Base-by-base conservation (phyloP, 169 alveolate genomes). In the Plasmodium sp. region DNA sequence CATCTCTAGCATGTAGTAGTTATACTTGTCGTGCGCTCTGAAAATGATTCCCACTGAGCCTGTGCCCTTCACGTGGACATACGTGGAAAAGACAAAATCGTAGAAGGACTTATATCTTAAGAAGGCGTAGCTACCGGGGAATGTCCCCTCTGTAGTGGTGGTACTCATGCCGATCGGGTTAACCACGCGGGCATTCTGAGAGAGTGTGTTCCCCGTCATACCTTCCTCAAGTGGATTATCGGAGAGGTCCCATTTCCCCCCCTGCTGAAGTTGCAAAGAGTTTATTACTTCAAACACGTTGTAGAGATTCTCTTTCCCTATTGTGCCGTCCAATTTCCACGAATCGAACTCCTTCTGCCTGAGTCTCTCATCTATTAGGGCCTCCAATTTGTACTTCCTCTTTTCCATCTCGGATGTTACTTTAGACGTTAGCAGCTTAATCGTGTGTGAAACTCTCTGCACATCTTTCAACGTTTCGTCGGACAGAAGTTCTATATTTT, bases 21-120 rank as follows among this genome's bases (percentile, higher is more conserved):
- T 97, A 36, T 84, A 95, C 83, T 92, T 93, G 79, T 97, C 97
- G 77, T 92, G 92, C 96, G 96, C 96, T 58, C 97, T 96, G 91
- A 97, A 97, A 7, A 96, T 93, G 16, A 97, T 62, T 74, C 97
- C 98, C 41, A 96, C 96, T 2, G 97, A 95, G 6, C 98, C 98
- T 72, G 96, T 86, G 9, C 98, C 97, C 73, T 95, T 94, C 18
- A 92, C 93, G 79, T 94, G 62, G 14, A 97, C 75, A 81, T 97
- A 96, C 6, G 95, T 96, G 31, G 96, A 84, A 75, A 96, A 91
- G 18, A 93, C 95, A 71, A 92, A 92, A 84, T 97, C 97, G 73
- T 86, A 97, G 81, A 94, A 97, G 14, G 88, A 92, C 83, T 97
- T 97, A 72, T 97, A 88, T 71, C 95, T 84, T 79, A 97, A 82